Conservation (phyloP, 2,329 filamentous ascomycete genomes). For the Aureobasidium subglaciale region DNA sequence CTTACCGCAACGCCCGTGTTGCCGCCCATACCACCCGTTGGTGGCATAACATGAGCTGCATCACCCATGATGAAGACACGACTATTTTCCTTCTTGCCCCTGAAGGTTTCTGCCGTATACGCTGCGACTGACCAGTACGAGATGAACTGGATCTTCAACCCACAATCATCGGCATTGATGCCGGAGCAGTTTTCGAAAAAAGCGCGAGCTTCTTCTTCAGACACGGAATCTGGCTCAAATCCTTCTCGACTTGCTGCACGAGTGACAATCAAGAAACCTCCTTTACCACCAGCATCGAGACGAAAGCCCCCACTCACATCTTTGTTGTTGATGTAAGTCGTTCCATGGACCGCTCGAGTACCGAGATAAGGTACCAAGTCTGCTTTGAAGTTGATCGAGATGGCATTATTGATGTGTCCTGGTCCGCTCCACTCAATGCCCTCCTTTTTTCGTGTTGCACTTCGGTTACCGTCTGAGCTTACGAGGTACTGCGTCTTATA, state of each 20-base stretch:
- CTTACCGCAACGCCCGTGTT: not conserved
- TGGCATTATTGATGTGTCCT: conserved; percentile 18
- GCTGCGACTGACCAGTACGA: conserved; percentile 13
- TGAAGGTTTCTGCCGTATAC: not conserved
- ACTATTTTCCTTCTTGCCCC: not conserved
- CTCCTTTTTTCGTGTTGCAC: conserved; percentile 15
- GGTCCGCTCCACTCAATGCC: conserved; percentile 19
- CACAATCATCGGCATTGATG: not conserved
- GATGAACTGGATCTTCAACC: not conserved
- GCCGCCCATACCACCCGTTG: not conserved
- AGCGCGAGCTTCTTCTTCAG: not conserved
- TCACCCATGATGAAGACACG: not conserved
- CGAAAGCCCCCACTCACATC: conserved; percentile 20
- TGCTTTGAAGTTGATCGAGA: conserved; percentile 23
- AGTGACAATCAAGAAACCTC: conserved; percentile 22
- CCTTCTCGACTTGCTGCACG: conserved; percentile 11
- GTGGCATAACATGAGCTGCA: not conserved
- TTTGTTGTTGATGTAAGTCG: conserved; percentile 22
- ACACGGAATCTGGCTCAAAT: conserved; percentile 6
- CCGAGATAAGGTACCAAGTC: conserved; percentile 13
- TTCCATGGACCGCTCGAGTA: conserved; percentile 18
- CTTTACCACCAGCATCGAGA: conserved; percentile 20
- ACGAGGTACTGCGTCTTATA: conserved; percentile 19
- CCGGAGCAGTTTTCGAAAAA: conserved; percentile 8
- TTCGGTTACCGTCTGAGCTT: conserved; percentile 19